Evolutionary conservation across 805 yeast genomes (phyloP), one percentile per base, ranked within the genome.

Genomic region (Barnettozyma vustinii): DNA sequence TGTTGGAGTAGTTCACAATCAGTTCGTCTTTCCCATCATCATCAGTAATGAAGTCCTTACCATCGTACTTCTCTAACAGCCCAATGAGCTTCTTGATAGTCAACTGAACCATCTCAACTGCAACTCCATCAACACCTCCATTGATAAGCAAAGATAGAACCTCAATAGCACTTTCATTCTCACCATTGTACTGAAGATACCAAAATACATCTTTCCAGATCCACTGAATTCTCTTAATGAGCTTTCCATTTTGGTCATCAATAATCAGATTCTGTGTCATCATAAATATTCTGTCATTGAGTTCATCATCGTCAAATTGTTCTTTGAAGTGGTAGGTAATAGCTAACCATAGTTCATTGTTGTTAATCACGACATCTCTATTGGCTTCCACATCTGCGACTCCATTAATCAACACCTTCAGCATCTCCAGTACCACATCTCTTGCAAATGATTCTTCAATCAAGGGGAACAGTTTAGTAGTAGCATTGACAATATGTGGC

Each of bases 351-450:
- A 58, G 45, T 0, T 41, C 33, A 2, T 43, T 19, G 35, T 52
- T 40, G 9, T 48, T 20, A 4, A 46, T 46, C 5, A 58, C 49
- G 2, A 33, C 23, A 7, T 40, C 36, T 48, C 65, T 50, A 46
- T 62, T 62, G 5, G 9, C 26, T 13, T 54, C 57, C 35, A 51
- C 54, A 52, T 62, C 65, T 20, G 64, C 66, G 21, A 62, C 55
- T 1, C 56, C 56, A 42, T 62, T 62, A 12, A 58, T 58, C 33
- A 61, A 30, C 2, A 60, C 65, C 21, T 62, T 50, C 16, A 60
- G 18, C 23, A 54, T 10, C 23, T 60, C 62, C 50, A 56, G 12
- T 2, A 46, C 20, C 6, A 59, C 6, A 1, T 48, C 52, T 32
- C 56, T 44, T 10, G 36, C 47, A 1, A 21, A 26, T 8, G 49